Evolutionary conservation across 305 asterid genomes (phyloP).

Genomic region (Withania somnifera): DNA sequence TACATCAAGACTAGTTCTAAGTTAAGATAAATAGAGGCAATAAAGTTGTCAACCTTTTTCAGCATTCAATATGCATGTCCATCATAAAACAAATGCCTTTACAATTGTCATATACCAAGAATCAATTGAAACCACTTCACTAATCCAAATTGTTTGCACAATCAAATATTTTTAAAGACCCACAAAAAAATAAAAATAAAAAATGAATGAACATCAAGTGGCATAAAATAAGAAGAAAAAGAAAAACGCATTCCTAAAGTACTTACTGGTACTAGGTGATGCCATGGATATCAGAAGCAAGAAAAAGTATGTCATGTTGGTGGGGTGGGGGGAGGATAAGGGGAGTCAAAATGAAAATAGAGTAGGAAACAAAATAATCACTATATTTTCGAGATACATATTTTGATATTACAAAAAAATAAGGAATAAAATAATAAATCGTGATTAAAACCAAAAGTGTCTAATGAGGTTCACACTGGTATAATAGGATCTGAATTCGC

Average conservation of each 20-base stretch:
- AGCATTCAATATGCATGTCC: background rate
- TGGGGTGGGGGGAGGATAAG: background rate
- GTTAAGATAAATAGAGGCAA: too few relatives aligned
- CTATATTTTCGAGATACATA: too few relatives aligned
- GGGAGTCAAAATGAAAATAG: background rate
- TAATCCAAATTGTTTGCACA: background rate
- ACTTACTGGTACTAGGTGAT: background rate
- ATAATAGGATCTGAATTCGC: too few relatives aligned
- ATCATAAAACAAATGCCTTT: background rate
- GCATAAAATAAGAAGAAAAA: background rate
- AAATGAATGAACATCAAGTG: background rate
- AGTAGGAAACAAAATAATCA: background rate
- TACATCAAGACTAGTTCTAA: background rate
- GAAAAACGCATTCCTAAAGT: background rate
- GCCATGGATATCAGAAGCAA: background rate
- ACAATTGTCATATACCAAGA: background rate
- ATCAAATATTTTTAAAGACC: background rate
- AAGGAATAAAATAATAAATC: too few relatives aligned
- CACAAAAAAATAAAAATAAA: too few relatives aligned
- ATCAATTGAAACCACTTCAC: background rate
- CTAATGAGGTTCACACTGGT: too few relatives aligned
- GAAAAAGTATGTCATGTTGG: too few relatives aligned
- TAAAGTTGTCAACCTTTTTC: too few relatives aligned
- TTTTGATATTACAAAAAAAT: too few relatives aligned
- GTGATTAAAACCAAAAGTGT: too few relatives aligned